Conservation (phyloP, 495 filamentous ascomycete genomes). For the Penicillium crystallinum region DNA sequence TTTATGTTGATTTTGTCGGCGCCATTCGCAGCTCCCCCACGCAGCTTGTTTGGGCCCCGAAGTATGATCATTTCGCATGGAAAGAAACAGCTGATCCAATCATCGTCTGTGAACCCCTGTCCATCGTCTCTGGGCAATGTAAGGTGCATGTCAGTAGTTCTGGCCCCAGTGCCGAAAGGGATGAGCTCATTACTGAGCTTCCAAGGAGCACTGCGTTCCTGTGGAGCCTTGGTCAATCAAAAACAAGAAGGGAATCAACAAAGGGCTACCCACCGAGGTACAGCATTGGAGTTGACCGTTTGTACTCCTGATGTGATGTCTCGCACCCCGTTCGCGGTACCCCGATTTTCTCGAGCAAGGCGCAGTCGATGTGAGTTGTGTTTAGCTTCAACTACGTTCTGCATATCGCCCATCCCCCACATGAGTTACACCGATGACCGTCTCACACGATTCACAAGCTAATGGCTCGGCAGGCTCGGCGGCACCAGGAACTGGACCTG, state of each 20-base stretch:
- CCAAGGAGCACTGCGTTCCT: background rate
- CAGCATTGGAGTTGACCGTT: background rate
- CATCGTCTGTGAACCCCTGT: conserved; percentile 10
- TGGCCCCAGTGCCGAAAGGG: background rate
- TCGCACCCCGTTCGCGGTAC: conserved; percentile 9
- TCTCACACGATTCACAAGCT: background rate
- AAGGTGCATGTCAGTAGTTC: conserved; percentile 27
- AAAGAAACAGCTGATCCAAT: conserved; percentile 12
- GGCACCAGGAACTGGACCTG: background rate
- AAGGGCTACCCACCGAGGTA: conserved; percentile 3
- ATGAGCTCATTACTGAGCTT: conserved; percentile 13
- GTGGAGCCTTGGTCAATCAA: conserved; percentile 12
- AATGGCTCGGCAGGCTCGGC: background rate
- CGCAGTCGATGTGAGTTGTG: conserved; percentile 1
- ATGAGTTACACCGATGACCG: conserved; percentile 3
- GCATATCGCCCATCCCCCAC: conserved; percentile 4
- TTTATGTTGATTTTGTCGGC: conserved; percentile 19
- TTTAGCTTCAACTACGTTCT: background rate
- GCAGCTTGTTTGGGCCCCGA: background rate
- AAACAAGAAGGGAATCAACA: conserved; percentile 7
- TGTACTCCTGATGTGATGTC: conserved; percentile 25
- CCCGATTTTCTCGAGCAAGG: conserved; percentile 8
- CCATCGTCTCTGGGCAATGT: conserved; percentile 21
- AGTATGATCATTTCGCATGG: conserved; percentile 4
- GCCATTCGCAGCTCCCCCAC: background rate